A percentile compares a stretch with the other conserved stretches of the same genome.
Evolutionary conservation across 805 yeast species (phyloP).

Genomic region (Starmerella lactis-condensi): DNA sequence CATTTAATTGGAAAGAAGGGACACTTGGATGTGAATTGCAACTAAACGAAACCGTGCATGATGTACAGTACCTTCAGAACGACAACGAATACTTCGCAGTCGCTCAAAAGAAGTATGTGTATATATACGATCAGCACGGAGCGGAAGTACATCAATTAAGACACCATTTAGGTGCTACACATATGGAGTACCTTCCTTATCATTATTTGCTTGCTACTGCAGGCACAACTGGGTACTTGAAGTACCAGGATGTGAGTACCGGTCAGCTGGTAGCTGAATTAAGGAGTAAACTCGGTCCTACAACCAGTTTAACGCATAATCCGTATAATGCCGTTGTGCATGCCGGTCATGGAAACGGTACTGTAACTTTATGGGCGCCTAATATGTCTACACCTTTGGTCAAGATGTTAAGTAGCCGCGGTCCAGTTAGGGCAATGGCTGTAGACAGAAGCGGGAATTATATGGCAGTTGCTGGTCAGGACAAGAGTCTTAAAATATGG

Average conservation of each 20-base stretch:
- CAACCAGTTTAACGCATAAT: conserved; percentile 71
- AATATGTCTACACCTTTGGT: conserved; percentile 69
- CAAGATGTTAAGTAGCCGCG: conserved; percentile 61
- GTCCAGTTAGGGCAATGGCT: conserved; percentile 73
- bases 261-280: conserved; percentile 70
- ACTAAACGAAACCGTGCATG: conserved; percentile 74
- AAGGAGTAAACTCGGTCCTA: conserved; percentile 78
- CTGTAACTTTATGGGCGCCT: conserved; percentile 88
- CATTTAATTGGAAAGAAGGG: conserved; percentile 91
- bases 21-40: conserved; percentile 61
- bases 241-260: conserved; percentile 89
- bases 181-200: conserved; percentile 76
- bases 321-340: conserved; percentile 94
- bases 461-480: conserved; percentile 87
- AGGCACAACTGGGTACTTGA: conserved; percentile 73
- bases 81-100: conserved; percentile 80
- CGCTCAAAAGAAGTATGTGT: conserved; percentile 89
- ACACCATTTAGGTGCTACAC: conserved; percentile 72
- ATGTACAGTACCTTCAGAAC: conserved; percentile 76
- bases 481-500: conserved; percentile 74
- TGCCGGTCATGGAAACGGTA: conserved; percentile 82
- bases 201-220: conserved; percentile 76
- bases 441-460: conserved; percentile 81
- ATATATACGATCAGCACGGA: conserved; percentile 80
- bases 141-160: conserved; percentile 78